phyloP scores from a whole-genome alignment of 176 grass and related monocot genomes.

The Musa acuminata region DNA sequence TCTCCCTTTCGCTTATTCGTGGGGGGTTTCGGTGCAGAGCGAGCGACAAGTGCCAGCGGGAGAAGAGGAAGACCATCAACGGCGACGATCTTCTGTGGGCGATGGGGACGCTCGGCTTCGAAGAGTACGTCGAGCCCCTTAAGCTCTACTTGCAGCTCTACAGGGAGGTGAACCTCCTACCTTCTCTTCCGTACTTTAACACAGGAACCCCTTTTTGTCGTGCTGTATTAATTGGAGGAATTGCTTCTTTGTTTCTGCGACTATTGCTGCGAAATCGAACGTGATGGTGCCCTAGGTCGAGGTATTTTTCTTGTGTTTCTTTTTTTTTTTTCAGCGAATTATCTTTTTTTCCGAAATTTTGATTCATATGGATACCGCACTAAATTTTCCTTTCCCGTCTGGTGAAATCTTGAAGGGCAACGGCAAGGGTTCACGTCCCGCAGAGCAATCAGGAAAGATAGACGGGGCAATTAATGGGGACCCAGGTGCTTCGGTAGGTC shows the following conservation, averaged over 20 bases:
- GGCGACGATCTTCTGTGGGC: constrained; percentile 11
- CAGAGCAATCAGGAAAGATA: constrained; percentile 8
- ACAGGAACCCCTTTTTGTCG: neutral
- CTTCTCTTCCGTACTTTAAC: neutral
- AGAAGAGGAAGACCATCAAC: constrained; percentile 9
- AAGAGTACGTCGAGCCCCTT: constrained; percentile 9
- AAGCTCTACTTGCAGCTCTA: constrained; percentile 4
- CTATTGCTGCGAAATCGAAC: neutral
- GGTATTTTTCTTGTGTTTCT: neutral
- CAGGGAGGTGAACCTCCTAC: neutral
- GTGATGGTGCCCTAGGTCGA: neutral
- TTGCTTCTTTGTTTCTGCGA: neutral
- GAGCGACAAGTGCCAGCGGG: constrained; percentile 9
- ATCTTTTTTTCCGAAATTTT: neutral
- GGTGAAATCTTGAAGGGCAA: neutral
- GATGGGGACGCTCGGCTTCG: constrained; percentile 7
- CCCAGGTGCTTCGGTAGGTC: neutral
- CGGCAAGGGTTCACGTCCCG: neutral
- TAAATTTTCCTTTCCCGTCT: neutral
- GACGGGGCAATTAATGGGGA: constrained; percentile 4
- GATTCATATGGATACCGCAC: neutral
- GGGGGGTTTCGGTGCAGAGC: neutral
- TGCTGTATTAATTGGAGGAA: neutral
- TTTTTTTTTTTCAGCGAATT: neutral
- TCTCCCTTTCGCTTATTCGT: neutral